phyloP scores from a whole-genome alignment of 768 basidiomycete species.

The Cystobasidium onofrii region DNA sequence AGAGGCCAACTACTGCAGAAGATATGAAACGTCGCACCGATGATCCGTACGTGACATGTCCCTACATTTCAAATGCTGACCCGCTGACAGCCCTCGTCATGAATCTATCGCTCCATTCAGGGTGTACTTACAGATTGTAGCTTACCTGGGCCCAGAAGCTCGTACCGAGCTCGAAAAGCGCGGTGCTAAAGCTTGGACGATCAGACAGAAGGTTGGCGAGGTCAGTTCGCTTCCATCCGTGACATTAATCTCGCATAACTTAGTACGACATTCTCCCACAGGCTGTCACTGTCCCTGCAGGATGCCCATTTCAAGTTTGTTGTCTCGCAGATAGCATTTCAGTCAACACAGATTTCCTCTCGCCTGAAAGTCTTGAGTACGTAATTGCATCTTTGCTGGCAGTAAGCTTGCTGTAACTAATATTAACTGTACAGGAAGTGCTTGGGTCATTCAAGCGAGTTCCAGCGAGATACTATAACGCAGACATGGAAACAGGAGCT shows the following conservation, averaged over 20 bases:
- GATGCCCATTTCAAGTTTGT: constrained; percentile 56
- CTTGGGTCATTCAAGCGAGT: constrained; percentile 74
- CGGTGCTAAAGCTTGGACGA: constrained; percentile 67
- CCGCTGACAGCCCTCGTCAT: too few species aligned
- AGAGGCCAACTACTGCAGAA: constrained; percentile 41
- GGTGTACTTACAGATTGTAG: constrained; percentile 76
- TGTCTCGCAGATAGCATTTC: constrained; percentile 90
- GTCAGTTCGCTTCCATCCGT: too few species aligned
- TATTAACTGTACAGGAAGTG: constrained; percentile 51
- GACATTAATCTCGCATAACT: too few species aligned
- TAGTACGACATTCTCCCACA: neutral
- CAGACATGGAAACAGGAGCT: constrained; percentile 93
- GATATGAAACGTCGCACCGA: constrained; percentile 31
- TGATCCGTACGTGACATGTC: constrained; percentile 54
- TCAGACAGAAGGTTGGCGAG: constrained; percentile 85
- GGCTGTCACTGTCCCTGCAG: constrained; percentile 90
- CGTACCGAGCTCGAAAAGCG: constrained; percentile 60
- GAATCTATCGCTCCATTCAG: neutral
- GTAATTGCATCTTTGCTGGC: neutral
- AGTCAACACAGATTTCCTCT: constrained; percentile 88
- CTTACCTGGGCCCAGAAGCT: constrained; percentile 63
- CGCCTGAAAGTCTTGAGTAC: constrained; percentile 71
- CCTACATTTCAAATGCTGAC: too few species aligned
- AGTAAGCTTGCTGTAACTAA: neutral
- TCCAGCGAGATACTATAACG: constrained; percentile 76